Evolutionary conservation across 495 filamentous ascomycete genomes (phyloP).

Genomic region (Clavariopsis aquatica): DNA sequence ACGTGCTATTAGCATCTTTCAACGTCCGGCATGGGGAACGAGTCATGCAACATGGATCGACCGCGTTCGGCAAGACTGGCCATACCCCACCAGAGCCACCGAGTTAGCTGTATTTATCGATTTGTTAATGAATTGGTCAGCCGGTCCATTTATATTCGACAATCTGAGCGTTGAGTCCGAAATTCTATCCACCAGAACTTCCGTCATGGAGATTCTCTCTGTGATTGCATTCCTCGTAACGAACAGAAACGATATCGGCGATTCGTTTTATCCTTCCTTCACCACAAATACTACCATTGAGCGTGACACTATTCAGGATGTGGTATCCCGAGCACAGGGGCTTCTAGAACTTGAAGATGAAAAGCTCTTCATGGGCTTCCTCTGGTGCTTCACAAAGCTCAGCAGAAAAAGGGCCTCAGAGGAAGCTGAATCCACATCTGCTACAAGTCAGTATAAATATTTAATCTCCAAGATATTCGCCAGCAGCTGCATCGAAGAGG

Average conservation of each 20-base stretch:
- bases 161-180: too few species aligned
- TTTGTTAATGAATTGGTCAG: too few species aligned
- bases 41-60: too few species aligned
- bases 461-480: background rate
- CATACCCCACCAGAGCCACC: too few species aligned
- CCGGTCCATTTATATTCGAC: too few species aligned
- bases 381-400: background rate
- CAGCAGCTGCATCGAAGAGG: background rate
- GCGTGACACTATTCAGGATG: background rate
- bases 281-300: background rate
- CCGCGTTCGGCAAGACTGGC: too few species aligned
- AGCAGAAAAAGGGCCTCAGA: background rate
- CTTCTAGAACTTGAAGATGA: background rate
- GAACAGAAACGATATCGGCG: background rate
- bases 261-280: background rate
- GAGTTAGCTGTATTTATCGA: too few species aligned
- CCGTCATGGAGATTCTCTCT: too few species aligned
- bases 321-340: background rate
- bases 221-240: too few species aligned
- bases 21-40: too few species aligned
- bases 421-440: background rate
- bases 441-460: background rate
- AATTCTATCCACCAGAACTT: too few species aligned
- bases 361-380: background rate
- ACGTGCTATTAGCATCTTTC: too few species aligned